Evolutionary conservation across 805 yeast genomes (phyloP), one percentile per base, ranked within the genome.

Genomic region (Blastobotrys parvus): DNA sequence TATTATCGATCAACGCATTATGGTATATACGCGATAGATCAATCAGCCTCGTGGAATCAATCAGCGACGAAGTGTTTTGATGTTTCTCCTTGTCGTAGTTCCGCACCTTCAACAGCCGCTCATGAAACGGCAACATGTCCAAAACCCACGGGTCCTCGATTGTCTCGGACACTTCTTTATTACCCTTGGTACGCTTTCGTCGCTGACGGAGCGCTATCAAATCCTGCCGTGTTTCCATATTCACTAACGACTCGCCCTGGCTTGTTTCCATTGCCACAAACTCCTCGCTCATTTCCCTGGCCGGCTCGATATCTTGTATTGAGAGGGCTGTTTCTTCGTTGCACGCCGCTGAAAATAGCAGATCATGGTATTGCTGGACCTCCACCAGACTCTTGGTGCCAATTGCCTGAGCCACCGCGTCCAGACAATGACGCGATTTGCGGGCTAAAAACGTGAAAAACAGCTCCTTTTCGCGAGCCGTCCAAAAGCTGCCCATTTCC

Each of bases 401-500:
- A 10, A 56, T 41, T 15, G 35, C 46, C 8, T 29, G 33, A 3
- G 60, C 53, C 1, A 56, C 50, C 3, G 40, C 55, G 2, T 10
- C 48, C 7, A 56, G 38, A 37, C 48, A 31, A 30, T 56, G 59
- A 13, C 58, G 31, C 7, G 58, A 50, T 20, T 39, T 36, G 1
- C 59, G 50, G 4, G 52, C 57, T 23, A 56, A 42, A 21, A 41
- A 47, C 6, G 10, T 31, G 23, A 56, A 56, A 39, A 56, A 56
- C 35, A 33, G 37, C 15, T 45, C 50, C 41, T 54, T 56, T 36
- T 56, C 60, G 4, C 41, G 45, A 3, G 38, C 44, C 4, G 53
- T 39, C 58, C 58, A 54, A 18, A 25, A 33, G 15, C 25, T 17
- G 39, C 43, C 13, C 35, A 32, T 20, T 8, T 10, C 21, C 19